Percentiles rank a stretch among this genome's conserved stretches.
These are phyloP conservation scores for Coccinonectria pachysandricola DNA, from an alignment of 2,329 filamentous ascomycete species.

Conservation along the genomic window DNA sequence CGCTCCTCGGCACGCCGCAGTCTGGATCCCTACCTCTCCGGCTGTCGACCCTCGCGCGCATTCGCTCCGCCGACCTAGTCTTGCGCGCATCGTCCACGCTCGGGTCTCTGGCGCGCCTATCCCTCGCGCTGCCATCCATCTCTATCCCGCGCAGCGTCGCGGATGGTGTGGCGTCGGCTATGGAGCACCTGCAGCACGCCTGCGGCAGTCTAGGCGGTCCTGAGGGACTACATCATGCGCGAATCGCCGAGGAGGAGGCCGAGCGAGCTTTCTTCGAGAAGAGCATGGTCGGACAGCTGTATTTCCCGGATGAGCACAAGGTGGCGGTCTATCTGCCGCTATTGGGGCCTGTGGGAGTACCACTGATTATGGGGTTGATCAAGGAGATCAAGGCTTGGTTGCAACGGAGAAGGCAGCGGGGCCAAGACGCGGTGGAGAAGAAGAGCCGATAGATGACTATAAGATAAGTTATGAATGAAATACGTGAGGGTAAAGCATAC, in stretches of 20 bases:
- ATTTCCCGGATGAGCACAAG: conserved; percentile 98
- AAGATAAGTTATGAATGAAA: too few relatives aligned
- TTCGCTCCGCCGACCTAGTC: conserved; percentile 74
- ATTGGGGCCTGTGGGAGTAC: conserved; percentile 82
- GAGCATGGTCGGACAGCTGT: conserved; percentile 97
- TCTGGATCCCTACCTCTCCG: conserved; percentile 77
- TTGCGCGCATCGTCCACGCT: conserved; percentile 87
- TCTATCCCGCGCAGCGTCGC: conserved; percentile 83
- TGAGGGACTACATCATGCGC: conserved; percentile 67
- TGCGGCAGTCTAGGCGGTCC: conserved; percentile 59
- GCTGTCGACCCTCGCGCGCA: conserved; percentile 73
- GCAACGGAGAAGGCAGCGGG: conserved; percentile 35
- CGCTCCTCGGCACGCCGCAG: conserved; percentile 75
- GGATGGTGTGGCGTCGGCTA: conserved; percentile 70
- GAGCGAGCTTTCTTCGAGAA: conserved; percentile 97
- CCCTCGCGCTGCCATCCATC: conserved; percentile 75
- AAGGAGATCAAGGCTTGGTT: conserved; percentile 66
- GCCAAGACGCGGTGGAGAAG: conserved; percentile 29
- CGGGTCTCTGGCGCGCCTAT: conserved; percentile 82
- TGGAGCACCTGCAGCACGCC: conserved; percentile 65
- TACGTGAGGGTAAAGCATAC: neutral
- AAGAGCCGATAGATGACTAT: conserved; percentile 28
- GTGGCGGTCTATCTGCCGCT: conserved; percentile 91
- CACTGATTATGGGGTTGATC: conserved; percentile 70
- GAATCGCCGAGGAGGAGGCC: conserved; percentile 76